These are phyloP conservation scores for Kluyveromyces nonfermentans DNA, from an alignment of 805 yeast species.

Conservation along the genomic window DNA sequence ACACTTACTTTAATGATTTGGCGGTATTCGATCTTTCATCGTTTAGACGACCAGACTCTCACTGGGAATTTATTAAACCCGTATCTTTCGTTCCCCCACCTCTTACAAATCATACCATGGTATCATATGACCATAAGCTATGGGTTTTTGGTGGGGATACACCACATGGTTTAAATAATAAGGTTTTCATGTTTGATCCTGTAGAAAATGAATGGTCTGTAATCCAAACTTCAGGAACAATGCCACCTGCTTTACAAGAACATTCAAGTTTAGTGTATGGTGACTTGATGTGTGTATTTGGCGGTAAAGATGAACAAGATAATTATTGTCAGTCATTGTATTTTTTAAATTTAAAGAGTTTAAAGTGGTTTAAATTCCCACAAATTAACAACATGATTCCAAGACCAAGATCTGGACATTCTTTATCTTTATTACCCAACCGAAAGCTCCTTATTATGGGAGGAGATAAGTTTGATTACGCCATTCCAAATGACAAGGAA, in stretches of 20 bases:
- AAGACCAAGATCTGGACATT: constrained; percentile 85
- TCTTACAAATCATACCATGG: constrained; percentile 85
- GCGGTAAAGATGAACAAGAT: constrained; percentile 78
- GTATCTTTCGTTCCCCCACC: constrained; percentile 51
- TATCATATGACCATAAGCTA: constrained; percentile 64
- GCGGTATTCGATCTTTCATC: constrained; percentile 80
- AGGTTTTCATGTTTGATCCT: constrained; percentile 77
- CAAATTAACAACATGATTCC: constrained; percentile 39
- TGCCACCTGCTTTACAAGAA: constrained; percentile 83
- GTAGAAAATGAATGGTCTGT: constrained; percentile 57
- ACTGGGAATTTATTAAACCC: constrained; percentile 70
- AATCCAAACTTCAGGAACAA: constrained; percentile 42
- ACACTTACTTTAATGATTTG: constrained; percentile 70
- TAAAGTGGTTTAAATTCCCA: constrained; percentile 64
- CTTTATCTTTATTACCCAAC: constrained; percentile 59
- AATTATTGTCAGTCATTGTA: constrained; percentile 54
- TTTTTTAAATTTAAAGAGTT: constrained; percentile 65
- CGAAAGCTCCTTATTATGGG: constrained; percentile 81
- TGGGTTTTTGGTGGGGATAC: constrained; percentile 93
- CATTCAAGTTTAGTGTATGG: constrained; percentile 78
- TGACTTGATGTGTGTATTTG: constrained; percentile 73
- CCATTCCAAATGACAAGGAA: constrained; percentile 38
- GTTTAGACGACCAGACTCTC: constrained; percentile 72
- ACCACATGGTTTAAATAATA: constrained; percentile 58
- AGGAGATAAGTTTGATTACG: constrained; percentile 74